These are phyloP conservation scores for Arxiozyma slooffiae DNA, from an alignment of 1,139 yeast species.

Conservation along the genomic window DNA sequence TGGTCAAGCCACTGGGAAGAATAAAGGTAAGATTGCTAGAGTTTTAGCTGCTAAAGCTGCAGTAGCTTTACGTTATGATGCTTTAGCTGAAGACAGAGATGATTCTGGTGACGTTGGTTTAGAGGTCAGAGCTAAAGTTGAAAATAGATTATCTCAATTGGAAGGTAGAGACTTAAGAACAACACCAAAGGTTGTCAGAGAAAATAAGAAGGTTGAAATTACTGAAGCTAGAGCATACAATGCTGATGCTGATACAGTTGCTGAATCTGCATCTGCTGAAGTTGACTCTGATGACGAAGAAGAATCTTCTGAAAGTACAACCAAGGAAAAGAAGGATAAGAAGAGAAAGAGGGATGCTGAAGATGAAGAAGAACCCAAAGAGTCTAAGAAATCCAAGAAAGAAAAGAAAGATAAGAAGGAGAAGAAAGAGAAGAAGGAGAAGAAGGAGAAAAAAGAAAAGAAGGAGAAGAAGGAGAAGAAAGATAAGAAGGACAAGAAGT, in stretches of 20 bases:
- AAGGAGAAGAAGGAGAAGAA: constrained; percentile 25
- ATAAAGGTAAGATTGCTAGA: constrained; percentile 98
- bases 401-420: constrained; percentile 39
- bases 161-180: constrained; percentile 93
- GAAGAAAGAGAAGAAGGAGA: constrained; percentile 40
- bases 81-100: constrained; percentile 91
- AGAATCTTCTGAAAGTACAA: constrained; percentile 29
- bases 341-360: constrained; percentile 35
- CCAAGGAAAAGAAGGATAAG: constrained; percentile 34
- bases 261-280: constrained; percentile 39
- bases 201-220: constrained; percentile 73
- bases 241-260: constrained; percentile 78
- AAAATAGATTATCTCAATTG: constrained; percentile 83
- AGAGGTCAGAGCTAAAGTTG: constrained; percentile 87
- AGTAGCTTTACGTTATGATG: constrained; percentile 91
- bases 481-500: constrained; percentile 6
- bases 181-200: constrained; percentile 64
- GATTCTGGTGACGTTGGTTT: constrained; percentile 92
- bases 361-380: constrained; percentile 32
- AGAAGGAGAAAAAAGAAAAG: constrained; percentile 41
- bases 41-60: constrained; percentile 98
- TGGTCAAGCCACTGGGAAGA: constrained; percentile 95
- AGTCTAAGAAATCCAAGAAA: constrained; percentile 35
- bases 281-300: constrained; percentile 43
- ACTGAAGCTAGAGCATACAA: constrained; percentile 81